Evolutionary conservation across 495 filamentous ascomycete species (phyloP).

Genomic region (Talaromyces adpressus): DNA sequence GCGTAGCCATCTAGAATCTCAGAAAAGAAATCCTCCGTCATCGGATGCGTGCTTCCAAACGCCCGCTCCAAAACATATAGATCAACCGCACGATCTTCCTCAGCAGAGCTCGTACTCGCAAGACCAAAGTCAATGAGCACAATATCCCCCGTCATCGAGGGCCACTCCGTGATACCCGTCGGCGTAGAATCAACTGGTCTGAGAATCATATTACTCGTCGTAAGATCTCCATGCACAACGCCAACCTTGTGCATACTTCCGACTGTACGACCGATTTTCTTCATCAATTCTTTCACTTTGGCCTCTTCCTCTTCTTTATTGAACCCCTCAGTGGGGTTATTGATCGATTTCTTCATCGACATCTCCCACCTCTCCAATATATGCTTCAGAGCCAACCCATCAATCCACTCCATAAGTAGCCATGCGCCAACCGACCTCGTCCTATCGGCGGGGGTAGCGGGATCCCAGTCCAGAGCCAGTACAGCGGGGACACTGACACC

Average conservation of each 20-base stretch:
- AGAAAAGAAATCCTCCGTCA: slow-evolving; percentile 69
- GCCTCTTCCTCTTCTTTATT: slow-evolving; percentile 30
- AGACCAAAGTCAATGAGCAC: slow-evolving; percentile 95
- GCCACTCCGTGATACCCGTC: slow-evolving; percentile 9
- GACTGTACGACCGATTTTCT: slow-evolving; percentile 63
- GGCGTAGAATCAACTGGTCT: slow-evolving; percentile 16
- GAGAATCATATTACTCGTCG: slow-evolving; percentile 96
- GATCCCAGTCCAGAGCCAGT: slow-evolving; percentile 64
- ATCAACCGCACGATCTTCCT: slow-evolving; percentile 95
- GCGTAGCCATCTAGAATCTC: slow-evolving; percentile 56
- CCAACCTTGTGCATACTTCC: slow-evolving; percentile 76
- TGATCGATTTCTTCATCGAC: slow-evolving; percentile 25
- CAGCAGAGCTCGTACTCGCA: slow-evolving; percentile 69
- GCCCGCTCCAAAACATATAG: slow-evolving; percentile 94
- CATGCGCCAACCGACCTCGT: slow-evolving; percentile 60
- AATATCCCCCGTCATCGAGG: slow-evolving; percentile 59
- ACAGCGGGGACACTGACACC: slow-evolving; percentile 74
- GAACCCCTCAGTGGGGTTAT: neutral
- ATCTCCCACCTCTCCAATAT: slow-evolving; percentile 59
- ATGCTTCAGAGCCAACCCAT: slow-evolving; percentile 60
- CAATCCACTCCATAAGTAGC: slow-evolving; percentile 88
- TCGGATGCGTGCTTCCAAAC: slow-evolving; percentile 92
- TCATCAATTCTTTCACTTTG: slow-evolving; percentile 53
- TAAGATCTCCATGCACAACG: slow-evolving; percentile 91
- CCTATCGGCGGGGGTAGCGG: slow-evolving; percentile 17